These are phyloP conservation scores for Primulina eburnea DNA, from an alignment of 257 asterid genomes.

Conservation along the genomic window DNA sequence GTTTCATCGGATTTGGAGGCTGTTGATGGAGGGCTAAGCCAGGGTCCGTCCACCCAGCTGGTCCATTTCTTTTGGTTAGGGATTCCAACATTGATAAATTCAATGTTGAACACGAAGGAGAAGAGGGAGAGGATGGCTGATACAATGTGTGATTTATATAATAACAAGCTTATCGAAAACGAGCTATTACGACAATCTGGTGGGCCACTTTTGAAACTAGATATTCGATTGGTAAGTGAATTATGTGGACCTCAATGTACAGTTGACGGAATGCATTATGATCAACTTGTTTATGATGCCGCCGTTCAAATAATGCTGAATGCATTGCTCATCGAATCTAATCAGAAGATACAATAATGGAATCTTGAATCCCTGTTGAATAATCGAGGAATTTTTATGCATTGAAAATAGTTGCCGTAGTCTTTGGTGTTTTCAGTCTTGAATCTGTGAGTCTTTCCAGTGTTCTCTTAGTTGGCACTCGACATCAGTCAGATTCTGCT, in stretches of 20 bases:
- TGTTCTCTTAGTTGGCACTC: constrained; percentile 27
- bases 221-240: constrained; percentile 55
- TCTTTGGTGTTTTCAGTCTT: constrained; percentile 17
- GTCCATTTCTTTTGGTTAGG: constrained; percentile 90
- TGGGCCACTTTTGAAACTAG: constrained; percentile 72
- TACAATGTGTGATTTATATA: constrained; percentile 43
- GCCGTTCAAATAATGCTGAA: constrained; percentile 81
- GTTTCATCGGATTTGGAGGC: constrained; percentile 45
- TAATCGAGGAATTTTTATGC: constrained; percentile 14
- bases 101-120: constrained; percentile 68
- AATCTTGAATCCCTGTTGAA: constrained; percentile 24
- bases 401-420: constrained; percentile 11
- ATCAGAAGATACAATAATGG: constrained; percentile 55
- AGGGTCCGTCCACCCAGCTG: constrained; percentile 33
- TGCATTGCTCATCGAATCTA: constrained; percentile 79
- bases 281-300: constrained; percentile 66
- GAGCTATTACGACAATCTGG: constrained; percentile 55
- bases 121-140: constrained; percentile 72
- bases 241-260: constrained; percentile 76
- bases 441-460: constrained; percentile 21
- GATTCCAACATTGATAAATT: constrained; percentile 73
- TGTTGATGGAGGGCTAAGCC: constrained; percentile 31
- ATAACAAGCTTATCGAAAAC: constrained; percentile 47
- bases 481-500: constrained; percentile 26
- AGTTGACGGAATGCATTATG: constrained; percentile 88